phyloP scores from a whole-genome alignment of 768 basidiomycete genomes.

The Tylopilus plumbeoviolaceoides region DNA sequence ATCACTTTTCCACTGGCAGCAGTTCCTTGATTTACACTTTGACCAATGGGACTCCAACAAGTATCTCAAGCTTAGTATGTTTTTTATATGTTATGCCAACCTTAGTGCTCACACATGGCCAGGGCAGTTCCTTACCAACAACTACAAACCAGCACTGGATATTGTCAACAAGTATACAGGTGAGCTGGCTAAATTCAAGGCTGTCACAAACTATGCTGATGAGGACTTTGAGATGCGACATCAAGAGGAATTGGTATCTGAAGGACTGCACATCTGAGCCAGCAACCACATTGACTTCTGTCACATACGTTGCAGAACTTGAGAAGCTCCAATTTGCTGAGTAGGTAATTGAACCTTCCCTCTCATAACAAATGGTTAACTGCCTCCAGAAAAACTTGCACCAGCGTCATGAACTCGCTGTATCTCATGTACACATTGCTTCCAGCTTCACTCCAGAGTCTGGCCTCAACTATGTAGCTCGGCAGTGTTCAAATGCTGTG shows the following conservation, averaged over 20 bases:
- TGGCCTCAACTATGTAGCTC: background rate
- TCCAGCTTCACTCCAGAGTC: background rate
- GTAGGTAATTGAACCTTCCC: background rate
- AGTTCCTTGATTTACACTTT: background rate
- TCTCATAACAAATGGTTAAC: too few species aligned
- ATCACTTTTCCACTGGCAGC: background rate
- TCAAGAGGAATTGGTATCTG: background rate
- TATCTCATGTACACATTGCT: background rate
- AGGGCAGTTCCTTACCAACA: background rate
- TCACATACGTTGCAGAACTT: background rate
- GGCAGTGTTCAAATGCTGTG: background rate
- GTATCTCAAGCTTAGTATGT: background rate
- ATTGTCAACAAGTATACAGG: background rate
- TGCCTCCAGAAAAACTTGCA: background rate
- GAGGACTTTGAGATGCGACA: background rate
- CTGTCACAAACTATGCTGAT: background rate
- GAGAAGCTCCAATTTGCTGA: background rate
- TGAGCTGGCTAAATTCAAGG: background rate
- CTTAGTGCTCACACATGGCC: background rate
- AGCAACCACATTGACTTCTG: background rate
- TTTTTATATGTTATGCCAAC: too few species aligned
- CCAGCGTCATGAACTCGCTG: background rate
- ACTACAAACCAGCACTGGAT: background rate
- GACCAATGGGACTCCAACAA: background rate
- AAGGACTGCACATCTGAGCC: background rate